These are phyloP conservation scores for Magnolia officinalis DNA, from an alignment of 164 flowering plant genomes.

Conservation along the genomic window DNA sequence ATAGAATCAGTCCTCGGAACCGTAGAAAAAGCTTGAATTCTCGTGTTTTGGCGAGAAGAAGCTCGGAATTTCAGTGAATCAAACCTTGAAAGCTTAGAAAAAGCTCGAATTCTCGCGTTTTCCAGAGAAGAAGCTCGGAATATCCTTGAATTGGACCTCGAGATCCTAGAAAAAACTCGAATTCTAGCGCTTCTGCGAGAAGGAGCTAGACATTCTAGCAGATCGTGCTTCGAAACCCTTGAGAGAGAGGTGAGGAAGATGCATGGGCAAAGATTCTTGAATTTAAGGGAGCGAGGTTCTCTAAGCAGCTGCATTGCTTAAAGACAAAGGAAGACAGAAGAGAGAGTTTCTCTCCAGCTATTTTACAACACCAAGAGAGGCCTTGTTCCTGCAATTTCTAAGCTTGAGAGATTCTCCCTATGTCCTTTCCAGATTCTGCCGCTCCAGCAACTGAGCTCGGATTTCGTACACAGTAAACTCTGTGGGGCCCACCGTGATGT, in stretches of 20 bases:
- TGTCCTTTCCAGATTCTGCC: too few species aligned
- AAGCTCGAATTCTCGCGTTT: too few species aligned
- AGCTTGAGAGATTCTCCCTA: background rate
- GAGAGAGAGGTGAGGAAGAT: background rate
- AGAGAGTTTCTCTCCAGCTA: background rate
- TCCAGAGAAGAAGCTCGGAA: background rate
- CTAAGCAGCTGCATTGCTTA: slow-evolving; percentile 24
- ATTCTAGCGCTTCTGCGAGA: background rate
- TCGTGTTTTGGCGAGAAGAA: too few species aligned
- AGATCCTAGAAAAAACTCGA: background rate
- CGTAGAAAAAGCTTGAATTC: too few species aligned
- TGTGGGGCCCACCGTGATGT: too few species aligned
- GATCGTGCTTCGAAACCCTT: background rate
- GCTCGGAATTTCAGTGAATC: background rate
- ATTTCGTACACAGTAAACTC: too few species aligned
- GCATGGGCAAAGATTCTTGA: background rate
- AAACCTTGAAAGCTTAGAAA: background rate
- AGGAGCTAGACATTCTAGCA: background rate
- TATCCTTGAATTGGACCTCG: background rate
- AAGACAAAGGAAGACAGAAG: slow-evolving; percentile 11
- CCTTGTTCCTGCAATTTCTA: background rate
- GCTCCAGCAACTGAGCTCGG: too few species aligned
- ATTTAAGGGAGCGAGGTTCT: slow-evolving; percentile 19
- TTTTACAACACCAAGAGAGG: background rate
- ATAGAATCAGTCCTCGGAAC: too few species aligned